phyloP scores from a whole-genome alignment of 139 green algal species.

The Tetraselmis chui region DNA sequence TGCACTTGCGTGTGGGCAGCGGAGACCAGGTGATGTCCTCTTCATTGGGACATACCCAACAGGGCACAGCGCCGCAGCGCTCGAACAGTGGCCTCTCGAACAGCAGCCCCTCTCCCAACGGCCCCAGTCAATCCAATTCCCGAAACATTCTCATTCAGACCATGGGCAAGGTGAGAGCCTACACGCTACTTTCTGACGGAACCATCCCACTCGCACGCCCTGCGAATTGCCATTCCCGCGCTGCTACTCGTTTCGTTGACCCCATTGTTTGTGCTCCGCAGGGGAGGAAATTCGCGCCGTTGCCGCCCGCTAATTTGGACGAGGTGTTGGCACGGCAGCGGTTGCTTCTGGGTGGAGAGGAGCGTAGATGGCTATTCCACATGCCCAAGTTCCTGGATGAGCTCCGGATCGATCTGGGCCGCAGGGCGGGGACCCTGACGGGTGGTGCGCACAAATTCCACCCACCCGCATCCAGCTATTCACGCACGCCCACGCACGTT shows the following conservation, averaged over 20 bases:
- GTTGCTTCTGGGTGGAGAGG: slow-evolving; percentile 18
- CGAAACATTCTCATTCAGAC: slow-evolving; percentile 10
- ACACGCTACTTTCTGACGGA: slow-evolving; percentile 23
- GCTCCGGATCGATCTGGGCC: slow-evolving; percentile 7
- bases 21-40: no score
- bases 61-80: background rate
- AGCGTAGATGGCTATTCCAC: background rate
- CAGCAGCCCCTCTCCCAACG: background rate
- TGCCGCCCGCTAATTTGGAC: slow-evolving; percentile 29
- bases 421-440: background rate
- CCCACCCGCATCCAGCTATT: no score
- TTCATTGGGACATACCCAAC: no score
- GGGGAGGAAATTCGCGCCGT: slow-evolving; percentile 19
- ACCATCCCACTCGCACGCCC: background rate
- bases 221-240: background rate
- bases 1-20: slow-evolving; percentile 23
- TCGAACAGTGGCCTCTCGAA: background rate
- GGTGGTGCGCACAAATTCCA: background rate
- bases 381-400: slow-evolving; percentile 14
- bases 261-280: background rate
- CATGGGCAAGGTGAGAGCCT: background rate
- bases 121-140: background rate
- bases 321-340: slow-evolving; percentile 42
- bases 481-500: no score
- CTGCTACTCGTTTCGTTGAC: background rate